Base-by-base conservation (phyloP, 2,329 filamentous ascomycete species). In the Gliomastix tumulicola region DNA sequence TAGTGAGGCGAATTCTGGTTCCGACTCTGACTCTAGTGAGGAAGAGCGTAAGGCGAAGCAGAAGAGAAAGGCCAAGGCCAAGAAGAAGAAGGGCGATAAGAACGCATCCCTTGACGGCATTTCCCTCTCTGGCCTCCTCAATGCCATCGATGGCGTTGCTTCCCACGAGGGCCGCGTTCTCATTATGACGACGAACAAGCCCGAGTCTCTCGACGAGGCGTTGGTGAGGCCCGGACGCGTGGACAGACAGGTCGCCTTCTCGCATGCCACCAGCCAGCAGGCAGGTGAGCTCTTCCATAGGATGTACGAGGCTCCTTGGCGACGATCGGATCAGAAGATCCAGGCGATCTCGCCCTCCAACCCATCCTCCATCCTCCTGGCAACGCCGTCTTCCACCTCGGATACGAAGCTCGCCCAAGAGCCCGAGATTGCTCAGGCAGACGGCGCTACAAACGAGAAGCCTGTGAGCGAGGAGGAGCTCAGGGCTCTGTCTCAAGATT, bases 101-200 rank as follows among this genome's bases (percentile, higher is more conserved):
- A 41, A 45, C 35, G 18, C 51, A 23, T 7, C 46, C 23, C 15
- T 47, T 15, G 51, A 61, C 25, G 49, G 71, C n/a, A 86, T 89
- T 45, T 85, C 83, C 1, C 69, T 92, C 3, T 86, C 84, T 0
- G 85, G 85, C 1, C 69, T 94, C 2, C 71, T 94, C 35, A 94
- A 94, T 56, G 82, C 83, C 40, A 87, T 94, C 41, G 86, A 94
- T 49, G 84, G 87, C 37, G 84, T 88, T 2, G 83, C 82, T 2
- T 84, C 79, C 4, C 83, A 86, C 48, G 85, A 90, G 60, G 85
- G 84, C 19, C 75, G 84, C 32, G 75, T 90, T 11, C 71, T 90
- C 15, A 80, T 90, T 61, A 88, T 89, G 82, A 89, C 85, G 0
- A 88, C 83, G 21, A 92, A 90, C 57, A 74, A 78, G 41, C 81